Percentiles rank a stretch among this genome's conserved stretches.
Evolutionary conservation across 169 alveolate species (phyloP).

Genomic region (Cryptosporidium andersoni): DNA sequence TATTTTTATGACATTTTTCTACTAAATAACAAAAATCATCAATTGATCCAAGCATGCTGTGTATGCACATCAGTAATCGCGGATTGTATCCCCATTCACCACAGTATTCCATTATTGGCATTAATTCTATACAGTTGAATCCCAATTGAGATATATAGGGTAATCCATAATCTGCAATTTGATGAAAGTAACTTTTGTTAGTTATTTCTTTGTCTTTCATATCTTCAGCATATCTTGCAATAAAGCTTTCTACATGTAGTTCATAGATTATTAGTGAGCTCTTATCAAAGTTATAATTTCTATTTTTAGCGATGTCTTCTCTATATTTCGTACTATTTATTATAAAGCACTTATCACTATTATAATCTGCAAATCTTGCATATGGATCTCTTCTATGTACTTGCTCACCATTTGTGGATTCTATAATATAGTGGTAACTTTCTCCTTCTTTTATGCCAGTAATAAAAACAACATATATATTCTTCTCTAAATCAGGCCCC

Average conservation of each 20-base stretch:
- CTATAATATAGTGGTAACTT: slow-evolving; percentile 27
- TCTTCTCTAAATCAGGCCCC: slow-evolving; percentile 16
- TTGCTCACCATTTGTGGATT: slow-evolving; percentile 50
- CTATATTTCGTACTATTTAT: neutral
- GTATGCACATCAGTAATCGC: slow-evolving; percentile 59
- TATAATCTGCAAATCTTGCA: slow-evolving; percentile 50
- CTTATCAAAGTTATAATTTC: neutral
- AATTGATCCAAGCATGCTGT: slow-evolving; percentile 65
- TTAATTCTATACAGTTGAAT: slow-evolving; percentile 72
- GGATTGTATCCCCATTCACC: slow-evolving; percentile 79
- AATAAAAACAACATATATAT: slow-evolving; percentile 8
- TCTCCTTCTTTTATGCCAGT: slow-evolving; percentile 16
- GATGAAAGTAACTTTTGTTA: slow-evolving; percentile 12
- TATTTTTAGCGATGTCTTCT: neutral
- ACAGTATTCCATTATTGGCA: slow-evolving; percentile 76
- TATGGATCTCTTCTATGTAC: slow-evolving; percentile 58
- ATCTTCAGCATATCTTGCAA: neutral
- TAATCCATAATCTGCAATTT: slow-evolving; percentile 54
- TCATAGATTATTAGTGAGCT: slow-evolving; percentile 42
- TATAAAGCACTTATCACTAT: slow-evolving; percentile 21
- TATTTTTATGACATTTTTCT: slow-evolving; percentile 56
- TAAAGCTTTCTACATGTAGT: slow-evolving; percentile 63
- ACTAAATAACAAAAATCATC: slow-evolving; percentile 58
- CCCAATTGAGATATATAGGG: slow-evolving; percentile 17
- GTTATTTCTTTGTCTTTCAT: neutral